phyloP scores from a whole-genome alignment of 345 rosid genomes.

The Salix udensis region DNA sequence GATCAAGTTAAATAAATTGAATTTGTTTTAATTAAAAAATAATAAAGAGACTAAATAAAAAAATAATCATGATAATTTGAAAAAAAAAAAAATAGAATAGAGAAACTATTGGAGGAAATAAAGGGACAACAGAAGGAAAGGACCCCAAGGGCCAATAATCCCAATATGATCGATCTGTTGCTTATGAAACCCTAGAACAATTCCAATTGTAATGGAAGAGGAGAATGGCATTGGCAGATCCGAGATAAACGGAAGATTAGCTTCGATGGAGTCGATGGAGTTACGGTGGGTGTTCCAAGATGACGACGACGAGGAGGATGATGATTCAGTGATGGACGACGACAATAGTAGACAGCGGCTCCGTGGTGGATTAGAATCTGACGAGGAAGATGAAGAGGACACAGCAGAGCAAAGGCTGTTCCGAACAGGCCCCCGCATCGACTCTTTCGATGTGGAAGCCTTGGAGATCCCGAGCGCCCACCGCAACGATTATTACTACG shows the following conservation, averaged over 20 bases:
- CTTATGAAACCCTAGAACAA: not conserved
- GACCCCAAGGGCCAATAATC: not conserved
- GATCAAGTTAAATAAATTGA: no score
- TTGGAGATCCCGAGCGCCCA: conserved; percentile 85
- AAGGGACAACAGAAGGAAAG: not conserved
- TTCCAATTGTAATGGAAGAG: conserved; percentile 46
- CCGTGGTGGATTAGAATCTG: conserved; percentile 56
- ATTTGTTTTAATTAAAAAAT: no score
- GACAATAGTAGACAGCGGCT: conserved; percentile 11
- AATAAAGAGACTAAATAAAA: no score
- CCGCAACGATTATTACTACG: conserved; percentile 56
- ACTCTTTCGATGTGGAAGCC: conserved; percentile 96
- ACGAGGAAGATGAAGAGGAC: conserved; percentile 68
- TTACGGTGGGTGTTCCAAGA: conserved; percentile 95
- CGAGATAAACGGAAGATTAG: conserved; percentile 47
- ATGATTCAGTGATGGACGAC: conserved; percentile 58
- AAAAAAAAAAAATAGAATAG: no score
- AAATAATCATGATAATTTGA: no score
- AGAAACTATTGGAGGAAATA: not conserved
- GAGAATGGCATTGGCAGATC: conserved; percentile 45
- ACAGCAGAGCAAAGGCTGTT: conserved; percentile 68
- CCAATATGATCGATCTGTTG: not conserved
- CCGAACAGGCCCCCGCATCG: conserved; percentile 83
- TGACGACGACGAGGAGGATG: conserved; percentile 44
- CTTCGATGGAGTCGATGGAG: conserved; percentile 74